These are phyloP conservation scores for Filobasidium floriforme DNA, from an alignment of 768 basidiomycete genomes.

Conservation along the genomic window DNA sequence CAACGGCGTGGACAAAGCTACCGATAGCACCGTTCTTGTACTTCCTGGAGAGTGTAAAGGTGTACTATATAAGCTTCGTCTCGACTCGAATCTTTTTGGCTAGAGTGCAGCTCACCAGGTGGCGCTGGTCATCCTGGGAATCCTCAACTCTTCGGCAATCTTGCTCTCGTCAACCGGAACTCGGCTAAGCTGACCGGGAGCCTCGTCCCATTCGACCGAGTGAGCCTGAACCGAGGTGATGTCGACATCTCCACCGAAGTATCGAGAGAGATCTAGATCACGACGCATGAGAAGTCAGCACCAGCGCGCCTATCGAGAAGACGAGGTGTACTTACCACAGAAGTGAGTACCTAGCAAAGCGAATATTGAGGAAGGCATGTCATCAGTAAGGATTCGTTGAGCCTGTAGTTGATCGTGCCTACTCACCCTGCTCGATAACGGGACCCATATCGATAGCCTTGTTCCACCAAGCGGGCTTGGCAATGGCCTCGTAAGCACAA, in stretches of 20 bases:
- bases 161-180: conserved; percentile 73
- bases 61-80: background rate
- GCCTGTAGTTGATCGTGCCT: background rate
- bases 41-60: conserved; percentile 50
- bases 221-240: conserved; percentile 59
- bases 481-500: conserved; percentile 45
- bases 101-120: conserved; percentile 54
- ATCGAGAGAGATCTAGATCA: conserved; percentile 75
- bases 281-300: too few species aligned
- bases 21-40: conserved; percentile 93
- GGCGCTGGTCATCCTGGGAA: conserved; percentile 86
- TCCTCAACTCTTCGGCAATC: conserved; percentile 78
- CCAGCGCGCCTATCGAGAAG: too few species aligned
- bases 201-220: conserved; percentile 86
- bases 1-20: conserved; percentile 78
- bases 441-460: conserved; percentile 39
- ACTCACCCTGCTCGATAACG: conserved; percentile 36
- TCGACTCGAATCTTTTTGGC: background rate
- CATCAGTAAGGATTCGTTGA: background rate
- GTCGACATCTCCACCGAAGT: conserved; percentile 94
- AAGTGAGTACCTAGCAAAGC: conserved; percentile 90
- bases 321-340: conserved; percentile 50
- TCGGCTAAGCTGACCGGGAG: conserved; percentile 74
- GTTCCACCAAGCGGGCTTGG: conserved; percentile 45
- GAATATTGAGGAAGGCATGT: background rate